Base-by-base conservation (phyloP, 345 rosid genomes). In the Syzygium aqueum region DNA sequence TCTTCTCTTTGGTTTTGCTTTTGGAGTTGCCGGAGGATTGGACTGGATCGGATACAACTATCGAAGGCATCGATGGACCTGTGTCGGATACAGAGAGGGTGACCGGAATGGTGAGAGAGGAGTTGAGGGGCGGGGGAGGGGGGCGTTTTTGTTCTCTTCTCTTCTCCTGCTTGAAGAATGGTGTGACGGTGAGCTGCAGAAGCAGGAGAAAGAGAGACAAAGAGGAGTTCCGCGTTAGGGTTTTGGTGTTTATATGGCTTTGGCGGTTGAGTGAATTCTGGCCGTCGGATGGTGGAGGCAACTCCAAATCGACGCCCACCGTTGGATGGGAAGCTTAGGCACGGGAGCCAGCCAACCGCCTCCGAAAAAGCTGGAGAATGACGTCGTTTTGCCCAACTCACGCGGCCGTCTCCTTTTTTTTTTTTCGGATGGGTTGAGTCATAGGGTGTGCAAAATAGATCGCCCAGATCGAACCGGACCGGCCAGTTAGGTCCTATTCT, bases 31-130 rank as follows among this genome's bases (percentile, higher is more conserved):
- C 52, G 23, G 85, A 43, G 53, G 83, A 85, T 8, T 9, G 82
- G 21, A 11, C 25, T 4, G 82, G 11, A 21, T 73, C 82, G 49
- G 82, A 33, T 11, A 82, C 51, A 59, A 65, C 91, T 43, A 86
- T 91, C 77, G 95, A 93, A 90, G 98, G 97, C 98, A 96, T 97
- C 65, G 51, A 25, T 50, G 80, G 37, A 50, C 46, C 7, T 65
- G 53, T 23, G 53, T 23, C 8, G 49, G 11, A 84, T 46, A 89
- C 57, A 37, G 30, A 52, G 5, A 22, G 30, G 22, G 49, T 33
- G 27, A 43, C 57, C 8, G 33, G 67, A 83, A 80, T 10, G 88
- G 5, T 6, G 27, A 84, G 61, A 57, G 54, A 15, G 53, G 9
- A 15, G 33, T 9, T n/a, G 6, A n/a, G 84, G 25, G n/a, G 65